Conservation (phyloP, 805 yeast species). For the Candida pseudoglaebosa region DNA sequence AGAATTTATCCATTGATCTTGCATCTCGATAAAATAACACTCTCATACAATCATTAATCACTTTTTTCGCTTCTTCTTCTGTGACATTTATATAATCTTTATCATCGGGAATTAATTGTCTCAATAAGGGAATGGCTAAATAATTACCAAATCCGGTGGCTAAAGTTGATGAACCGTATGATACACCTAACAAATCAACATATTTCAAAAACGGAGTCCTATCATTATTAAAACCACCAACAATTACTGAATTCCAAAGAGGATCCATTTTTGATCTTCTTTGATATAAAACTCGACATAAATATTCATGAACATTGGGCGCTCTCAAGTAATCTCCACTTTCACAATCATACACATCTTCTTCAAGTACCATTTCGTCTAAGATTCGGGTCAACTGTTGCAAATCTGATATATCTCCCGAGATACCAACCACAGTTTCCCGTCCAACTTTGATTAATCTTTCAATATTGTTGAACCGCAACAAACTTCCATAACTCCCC, state of each 20-base stretch:
- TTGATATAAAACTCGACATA: slow-evolving; percentile 76
- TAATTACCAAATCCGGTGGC: slow-evolving; percentile 98
- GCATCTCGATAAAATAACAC: slow-evolving; percentile 96
- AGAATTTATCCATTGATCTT: slow-evolving; percentile 81
- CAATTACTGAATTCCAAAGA: slow-evolving; percentile 89
- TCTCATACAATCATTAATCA: slow-evolving; percentile 85
- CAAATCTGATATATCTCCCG: slow-evolving; percentile 93
- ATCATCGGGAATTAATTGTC: slow-evolving; percentile 78
- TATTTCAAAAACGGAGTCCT: slow-evolving; percentile 68
- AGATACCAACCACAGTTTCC: slow-evolving; percentile 84
- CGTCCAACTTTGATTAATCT: slow-evolving; percentile 81
- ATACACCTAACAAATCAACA: slow-evolving; percentile 88
- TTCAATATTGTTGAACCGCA: slow-evolving; percentile 81
- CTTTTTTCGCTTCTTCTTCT: slow-evolving; percentile 70
- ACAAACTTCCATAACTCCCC: slow-evolving; percentile 88
- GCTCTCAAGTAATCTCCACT: slow-evolving; percentile 62
- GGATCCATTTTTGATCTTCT: slow-evolving; percentile 95
- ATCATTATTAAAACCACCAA: slow-evolving; percentile 80
- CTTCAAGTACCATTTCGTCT: slow-evolving; percentile 68
- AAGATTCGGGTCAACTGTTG: slow-evolving; percentile 74
- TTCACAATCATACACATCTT: slow-evolving; percentile 75
- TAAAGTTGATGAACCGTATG: slow-evolving; percentile 80
- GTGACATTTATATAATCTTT: slow-evolving; percentile 65
- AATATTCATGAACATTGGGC: slow-evolving; percentile 82
- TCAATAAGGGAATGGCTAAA: slow-evolving; percentile 85